These are phyloP conservation scores for Canavalia gladiata DNA, from an alignment of 306 rosid species.

Conservation along the genomic window DNA sequence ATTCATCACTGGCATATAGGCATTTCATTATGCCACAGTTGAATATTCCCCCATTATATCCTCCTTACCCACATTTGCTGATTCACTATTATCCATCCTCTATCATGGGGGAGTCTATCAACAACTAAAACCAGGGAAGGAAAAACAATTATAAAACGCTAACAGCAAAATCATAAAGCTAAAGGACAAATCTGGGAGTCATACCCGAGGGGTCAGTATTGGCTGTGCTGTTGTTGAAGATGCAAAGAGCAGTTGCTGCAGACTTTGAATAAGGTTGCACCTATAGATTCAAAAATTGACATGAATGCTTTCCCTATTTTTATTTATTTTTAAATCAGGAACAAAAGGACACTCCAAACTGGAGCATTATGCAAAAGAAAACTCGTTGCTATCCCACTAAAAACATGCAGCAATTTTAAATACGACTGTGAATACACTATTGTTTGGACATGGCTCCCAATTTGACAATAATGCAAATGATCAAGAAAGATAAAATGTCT, in stretches of 20 bases:
- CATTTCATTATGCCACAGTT: slow-evolving; percentile 7
- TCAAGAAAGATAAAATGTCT: slow-evolving; percentile 26
- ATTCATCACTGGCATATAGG: neutral
- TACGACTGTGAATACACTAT: neutral
- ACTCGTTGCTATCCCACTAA: neutral
- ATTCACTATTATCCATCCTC: slow-evolving; percentile 20
- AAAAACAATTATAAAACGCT: slow-evolving; percentile 12
- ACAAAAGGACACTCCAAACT: slow-evolving; percentile 19
- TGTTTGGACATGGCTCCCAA: slow-evolving; percentile 12
- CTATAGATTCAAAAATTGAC: slow-evolving; percentile 53
- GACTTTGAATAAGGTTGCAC: slow-evolving; percentile 92
- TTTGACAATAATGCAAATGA: neutral
- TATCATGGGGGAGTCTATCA: slow-evolving; percentile 14
- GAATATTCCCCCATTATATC: slow-evolving; percentile 12
- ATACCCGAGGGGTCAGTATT: slow-evolving; percentile 92
- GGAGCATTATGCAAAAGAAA: slow-evolving; percentile 3
- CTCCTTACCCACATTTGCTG: neutral
- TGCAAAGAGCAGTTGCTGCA: slow-evolving; percentile 93
- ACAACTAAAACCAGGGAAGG: slow-evolving; percentile 13
- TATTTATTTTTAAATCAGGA: neutral
- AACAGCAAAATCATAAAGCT: slow-evolving; percentile 41
- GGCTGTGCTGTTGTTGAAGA: slow-evolving; percentile 99
- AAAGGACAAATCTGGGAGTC: slow-evolving; percentile 38
- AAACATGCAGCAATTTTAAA: neutral
- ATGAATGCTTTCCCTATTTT: slow-evolving; percentile 4